A percentile compares a stretch with the other conserved stretches of the same genome.
Evolutionary conservation across 2,329 filamentous ascomycete genomes (phyloP).

Genomic region (Trichoderma atrobrunneum): DNA sequence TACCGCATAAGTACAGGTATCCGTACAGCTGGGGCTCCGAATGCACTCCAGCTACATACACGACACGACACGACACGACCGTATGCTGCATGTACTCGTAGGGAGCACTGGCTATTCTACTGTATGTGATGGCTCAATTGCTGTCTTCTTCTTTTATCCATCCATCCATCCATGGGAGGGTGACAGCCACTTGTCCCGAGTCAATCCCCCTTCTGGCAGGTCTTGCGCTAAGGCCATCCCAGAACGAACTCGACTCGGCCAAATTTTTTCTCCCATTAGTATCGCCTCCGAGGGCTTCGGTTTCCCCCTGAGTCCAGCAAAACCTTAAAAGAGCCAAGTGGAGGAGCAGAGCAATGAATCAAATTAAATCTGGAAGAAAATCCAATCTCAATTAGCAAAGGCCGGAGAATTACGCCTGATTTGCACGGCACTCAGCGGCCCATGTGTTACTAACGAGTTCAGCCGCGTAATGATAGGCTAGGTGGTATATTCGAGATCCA

Average conservation of each 20-base stretch:
- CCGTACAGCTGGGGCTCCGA: neutral
- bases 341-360: neutral
- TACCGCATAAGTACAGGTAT: neutral
- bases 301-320: conserved; percentile 9
- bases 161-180: neutral
- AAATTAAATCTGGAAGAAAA: neutral
- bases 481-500: neutral
- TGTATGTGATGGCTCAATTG: neutral
- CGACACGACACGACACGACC: neutral
- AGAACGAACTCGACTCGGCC: conserved; percentile 1
- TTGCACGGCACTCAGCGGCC: neutral
- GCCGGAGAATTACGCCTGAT: neutral
- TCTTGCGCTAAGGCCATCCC: neutral
- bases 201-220: conserved; percentile 11
- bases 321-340: neutral
- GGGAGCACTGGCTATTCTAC: neutral
- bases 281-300: neutral
- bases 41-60: neutral
- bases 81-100: neutral
- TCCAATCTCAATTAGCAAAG: neutral
- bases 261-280: neutral
- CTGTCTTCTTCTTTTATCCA: neutral
- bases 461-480: neutral
- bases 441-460: neutral
- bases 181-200: neutral